These are phyloP conservation scores for Coriaria nepalensis DNA, from an alignment of 306 rosid species.

Conservation along the genomic window DNA sequence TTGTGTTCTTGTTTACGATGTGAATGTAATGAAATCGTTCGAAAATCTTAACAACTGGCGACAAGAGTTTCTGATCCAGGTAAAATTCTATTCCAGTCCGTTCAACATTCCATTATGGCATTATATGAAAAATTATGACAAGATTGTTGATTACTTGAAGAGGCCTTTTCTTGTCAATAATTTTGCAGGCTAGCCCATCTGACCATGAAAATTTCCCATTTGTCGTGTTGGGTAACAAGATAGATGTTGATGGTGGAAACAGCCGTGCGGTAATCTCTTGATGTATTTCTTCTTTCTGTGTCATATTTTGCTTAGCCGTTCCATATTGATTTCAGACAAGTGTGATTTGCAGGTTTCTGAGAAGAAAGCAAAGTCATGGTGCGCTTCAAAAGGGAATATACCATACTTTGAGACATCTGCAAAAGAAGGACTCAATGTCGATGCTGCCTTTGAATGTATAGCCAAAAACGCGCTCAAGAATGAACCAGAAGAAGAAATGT, in stretches of 20 bases:
- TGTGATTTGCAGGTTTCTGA: slow-evolving; percentile 40
- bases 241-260: slow-evolving; percentile 54
- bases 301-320: no score
- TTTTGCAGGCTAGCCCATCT: slow-evolving; percentile 94
- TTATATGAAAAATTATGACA: no score
- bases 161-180: slow-evolving; percentile 13
- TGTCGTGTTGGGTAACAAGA: slow-evolving; percentile 97
- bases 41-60: slow-evolving; percentile 72
- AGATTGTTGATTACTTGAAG: no score
- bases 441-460: slow-evolving; percentile 55
- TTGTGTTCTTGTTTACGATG: slow-evolving; percentile 80
- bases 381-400: slow-evolving; percentile 58
- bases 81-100: slow-evolving; percentile 10
- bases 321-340: neutral
- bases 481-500: slow-evolving; percentile 99
- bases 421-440: slow-evolving; percentile 54
- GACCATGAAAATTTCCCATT: slow-evolving; percentile 98
- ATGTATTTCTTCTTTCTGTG: no score
- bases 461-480: slow-evolving; percentile 97
- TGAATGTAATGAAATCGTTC: slow-evolving; percentile 47
- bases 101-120: neutral
- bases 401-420: slow-evolving; percentile 92
- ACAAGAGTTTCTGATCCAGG: slow-evolving; percentile 83
- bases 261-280: slow-evolving; percentile 65
- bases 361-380: slow-evolving; percentile 67